Evolutionary conservation across 2,329 filamentous ascomycete species (phyloP), one percentile per base, ranked within the genome.

Genomic region (Zalaria obscura): DNA sequence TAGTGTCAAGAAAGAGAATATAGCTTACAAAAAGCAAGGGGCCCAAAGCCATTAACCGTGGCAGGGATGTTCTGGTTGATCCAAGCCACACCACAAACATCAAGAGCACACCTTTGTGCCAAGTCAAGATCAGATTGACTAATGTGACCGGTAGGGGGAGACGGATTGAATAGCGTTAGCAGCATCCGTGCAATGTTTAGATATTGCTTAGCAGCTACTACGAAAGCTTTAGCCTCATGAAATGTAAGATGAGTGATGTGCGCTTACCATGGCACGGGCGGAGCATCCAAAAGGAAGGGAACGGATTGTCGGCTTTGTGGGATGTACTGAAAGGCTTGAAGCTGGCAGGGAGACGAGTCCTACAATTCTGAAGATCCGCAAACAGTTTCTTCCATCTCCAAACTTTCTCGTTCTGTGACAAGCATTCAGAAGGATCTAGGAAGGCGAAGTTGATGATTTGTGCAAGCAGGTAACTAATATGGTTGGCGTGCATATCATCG

Each of bases 221-320:
- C 9, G 10, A 27, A 7, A 9, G 7, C 8, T 5, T 36, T 25
- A 41, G 27, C 27, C n/a, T 11, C 8, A 11, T 6, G 7, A 18
- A 4, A n/a, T 11, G 6, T 7, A 4, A 32, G 3, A 27, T n/a
- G 2, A 32, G 5, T 4, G 8, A 4, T 7, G 6, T 5, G 4
- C 18, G 5, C 18, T 11, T 54, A 68, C 68, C 64, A 35, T 72
- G 66, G 26, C 60, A 68, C 5, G 62, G 56, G 6, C 56, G 56
- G 0, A 69, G 48, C 31, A 66, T 59, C 55, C 66, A 64, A 6
- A 64, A 43, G 4, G 53, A 55, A 0, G 66, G 64, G 7, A 70
- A 58, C 0, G 40, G 18, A n/a, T 36, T 38, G 44, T 40, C 39
- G n/a, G 44, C 41, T 38, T 25, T 48, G 26, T 25, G 42, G 42